Base-by-base conservation (phyloP, 2,329 filamentous ascomycete genomes). In the Bipolaris cookei region DNA sequence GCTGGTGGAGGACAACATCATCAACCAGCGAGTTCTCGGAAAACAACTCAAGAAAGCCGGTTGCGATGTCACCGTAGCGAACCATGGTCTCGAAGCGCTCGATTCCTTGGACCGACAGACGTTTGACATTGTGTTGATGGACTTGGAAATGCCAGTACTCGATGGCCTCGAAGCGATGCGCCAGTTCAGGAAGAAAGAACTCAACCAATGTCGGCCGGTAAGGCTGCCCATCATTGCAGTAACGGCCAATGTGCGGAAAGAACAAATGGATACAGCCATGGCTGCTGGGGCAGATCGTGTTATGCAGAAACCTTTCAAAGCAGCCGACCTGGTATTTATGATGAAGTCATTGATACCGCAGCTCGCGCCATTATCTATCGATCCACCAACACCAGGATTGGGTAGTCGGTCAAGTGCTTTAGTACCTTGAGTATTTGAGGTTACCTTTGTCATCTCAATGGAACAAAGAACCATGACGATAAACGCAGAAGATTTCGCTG, bases 131-230 rank as follows among this genome's bases (percentile, higher is more conserved):
- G 68, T 77, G 1, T 66, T 78, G 16, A 77, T 82, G 79, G 84
- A 86, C 60, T 79, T 85, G 6, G 81, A 77, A 68, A 86, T 86
- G 84, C 84, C 84, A 0, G 74, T 85, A 4, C 80, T 86, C 62
- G 79, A 86, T 49, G 73, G 72, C 0, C 44, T 74, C 23, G 65
- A 62, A 7, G 71, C 72, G 0, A 85, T 83, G 7, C 74, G 76
- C 8, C 76, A 74, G 51, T 85, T 85, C 18, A 76, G 83, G 1
- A 71, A 76, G 10, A 76, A 80, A 41, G 57, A 20, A 66, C 76
- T 11, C 64, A 66, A 8, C 50, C 76, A 14, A 61, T 68, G 34
- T 42, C 46, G 13, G 54, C 54, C 18, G 16, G 20, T 23, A 21
- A 61, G 67, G 3, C 37, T 77, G 16, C 75, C 74, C 0, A 66